Percentiles rank a stretch among this genome's conserved stretches.
Evolutionary conservation across 371 early-diverging fungal species (phyloP).

Genomic region (Encephalitozoon romaleae): DNA sequence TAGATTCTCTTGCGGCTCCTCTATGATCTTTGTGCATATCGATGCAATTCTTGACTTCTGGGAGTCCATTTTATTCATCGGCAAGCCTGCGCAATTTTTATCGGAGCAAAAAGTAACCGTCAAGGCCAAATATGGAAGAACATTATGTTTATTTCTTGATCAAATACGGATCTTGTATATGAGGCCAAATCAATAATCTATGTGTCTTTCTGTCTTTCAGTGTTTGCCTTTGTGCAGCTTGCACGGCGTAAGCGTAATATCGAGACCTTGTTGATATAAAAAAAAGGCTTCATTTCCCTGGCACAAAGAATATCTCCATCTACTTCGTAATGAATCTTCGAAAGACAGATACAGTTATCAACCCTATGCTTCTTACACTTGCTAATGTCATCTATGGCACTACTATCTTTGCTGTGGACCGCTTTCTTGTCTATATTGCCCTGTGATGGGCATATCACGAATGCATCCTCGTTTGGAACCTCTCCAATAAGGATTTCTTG

Average conservation of each 20-base stretch:
- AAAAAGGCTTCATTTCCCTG: neutral
- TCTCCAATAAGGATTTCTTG: neutral
- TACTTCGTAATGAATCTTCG: neutral
- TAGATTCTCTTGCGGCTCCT: constrained; percentile 18
- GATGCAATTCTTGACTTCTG: neutral
- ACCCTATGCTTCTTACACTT: neutral
- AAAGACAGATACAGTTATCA: neutral
- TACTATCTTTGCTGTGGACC: neutral
- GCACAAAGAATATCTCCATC: neutral
- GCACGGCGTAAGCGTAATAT: neutral
- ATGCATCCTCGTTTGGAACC: neutral
- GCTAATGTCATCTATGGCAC: neutral
- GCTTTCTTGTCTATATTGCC: neutral
- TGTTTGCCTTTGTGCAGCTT: neutral
- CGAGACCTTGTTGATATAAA: neutral
- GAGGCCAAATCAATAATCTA: neutral
- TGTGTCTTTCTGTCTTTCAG: neutral
- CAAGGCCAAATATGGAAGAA: neutral
- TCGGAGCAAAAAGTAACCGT: neutral
- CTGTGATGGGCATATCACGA: neutral
- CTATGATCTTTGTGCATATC: constrained; percentile 32
- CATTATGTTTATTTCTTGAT: neutral
- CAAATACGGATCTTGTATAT: neutral
- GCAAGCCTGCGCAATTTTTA: neutral
- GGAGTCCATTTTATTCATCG: constrained; percentile 11